Conservation (phyloP, 805 yeast species). For the Yamadazyma paraphyllophila region DNA sequence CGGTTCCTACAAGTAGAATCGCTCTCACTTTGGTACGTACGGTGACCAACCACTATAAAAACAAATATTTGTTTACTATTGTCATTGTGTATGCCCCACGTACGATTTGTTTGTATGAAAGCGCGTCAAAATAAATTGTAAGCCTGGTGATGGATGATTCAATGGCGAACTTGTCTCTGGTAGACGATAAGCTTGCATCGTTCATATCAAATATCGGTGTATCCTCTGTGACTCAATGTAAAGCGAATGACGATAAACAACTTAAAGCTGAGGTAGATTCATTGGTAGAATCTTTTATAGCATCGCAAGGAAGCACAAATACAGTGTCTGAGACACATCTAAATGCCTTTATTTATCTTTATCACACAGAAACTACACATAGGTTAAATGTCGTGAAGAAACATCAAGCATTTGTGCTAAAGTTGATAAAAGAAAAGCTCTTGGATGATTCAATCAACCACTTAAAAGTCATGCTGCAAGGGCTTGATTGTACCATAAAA, state of each 20-base stretch:
- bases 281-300: background rate
- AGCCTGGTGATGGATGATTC: background rate
- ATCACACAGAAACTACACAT: background rate
- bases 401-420: conserved; percentile 28
- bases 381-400: conserved; percentile 18
- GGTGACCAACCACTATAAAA: too few relatives aligned
- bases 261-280: background rate
- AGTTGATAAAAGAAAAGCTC: conserved; percentile 8
- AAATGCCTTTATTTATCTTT: conserved; percentile 12
- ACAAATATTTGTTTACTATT: too few relatives aligned
- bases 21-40: background rate
- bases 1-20: background rate
- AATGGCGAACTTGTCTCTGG: background rate
- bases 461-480: conserved; percentile 9
- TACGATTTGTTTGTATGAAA: background rate
- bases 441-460: conserved; percentile 16
- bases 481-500: background rate
- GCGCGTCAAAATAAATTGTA: background rate
- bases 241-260: background rate
- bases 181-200: conserved; percentile 3
- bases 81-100: too few relatives aligned
- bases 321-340: background rate
- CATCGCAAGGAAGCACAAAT: background rate
- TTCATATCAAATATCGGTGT: background rate
- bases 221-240: background rate